phyloP scores from a whole-genome alignment of 2,329 filamentous ascomycete species.

The Zasmidium cellare region DNA sequence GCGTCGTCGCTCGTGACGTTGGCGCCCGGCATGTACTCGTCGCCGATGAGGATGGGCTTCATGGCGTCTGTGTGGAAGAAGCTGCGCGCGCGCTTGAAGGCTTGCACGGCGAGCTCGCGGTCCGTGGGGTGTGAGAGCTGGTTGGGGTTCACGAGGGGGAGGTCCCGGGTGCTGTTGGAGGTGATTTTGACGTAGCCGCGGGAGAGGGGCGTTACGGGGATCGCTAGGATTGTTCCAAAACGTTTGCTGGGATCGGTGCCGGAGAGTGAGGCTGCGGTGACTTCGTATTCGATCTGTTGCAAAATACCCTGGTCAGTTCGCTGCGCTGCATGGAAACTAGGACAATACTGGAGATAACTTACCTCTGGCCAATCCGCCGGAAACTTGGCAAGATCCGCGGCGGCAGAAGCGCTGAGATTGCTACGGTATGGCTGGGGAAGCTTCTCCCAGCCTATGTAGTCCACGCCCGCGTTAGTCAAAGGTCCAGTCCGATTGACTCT shows the following conservation, averaged over 20 bases:
- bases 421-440: slow-evolving; percentile 13
- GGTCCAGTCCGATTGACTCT: slow-evolving; percentile 17
- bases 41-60: slow-evolving; percentile 2
- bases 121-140: slow-evolving; percentile 37
- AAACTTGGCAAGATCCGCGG: slow-evolving; percentile 13
- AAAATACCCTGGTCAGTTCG: too few species aligned
- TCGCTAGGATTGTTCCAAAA: slow-evolving; percentile 33
- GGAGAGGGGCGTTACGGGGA: slow-evolving; percentile 9
- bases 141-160: slow-evolving; percentile 35
- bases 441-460: slow-evolving; percentile 21
- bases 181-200: slow-evolving; percentile 13
- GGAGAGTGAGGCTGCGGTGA: slow-evolving; percentile 11
- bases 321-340: too few species aligned
- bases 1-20: slow-evolving; percentile 19
- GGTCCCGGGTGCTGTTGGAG: slow-evolving; percentile 3
- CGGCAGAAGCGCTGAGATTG: slow-evolving; percentile 11
- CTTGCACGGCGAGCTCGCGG: slow-evolving; percentile 29
- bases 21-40: slow-evolving; percentile 15
- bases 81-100: slow-evolving; percentile 12
- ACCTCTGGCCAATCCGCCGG: slow-evolving; percentile 18
- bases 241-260: slow-evolving; percentile 28
- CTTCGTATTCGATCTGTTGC: slow-evolving; percentile 17
- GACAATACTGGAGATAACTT: too few species aligned
- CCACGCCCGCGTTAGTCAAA: slow-evolving; percentile 13
- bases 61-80: slow-evolving; percentile 12